Evolutionary conservation across 139 green algal genomes (phyloP), one percentile per base, ranked within the genome.

Genomic region (Eudorina sp.): DNA sequence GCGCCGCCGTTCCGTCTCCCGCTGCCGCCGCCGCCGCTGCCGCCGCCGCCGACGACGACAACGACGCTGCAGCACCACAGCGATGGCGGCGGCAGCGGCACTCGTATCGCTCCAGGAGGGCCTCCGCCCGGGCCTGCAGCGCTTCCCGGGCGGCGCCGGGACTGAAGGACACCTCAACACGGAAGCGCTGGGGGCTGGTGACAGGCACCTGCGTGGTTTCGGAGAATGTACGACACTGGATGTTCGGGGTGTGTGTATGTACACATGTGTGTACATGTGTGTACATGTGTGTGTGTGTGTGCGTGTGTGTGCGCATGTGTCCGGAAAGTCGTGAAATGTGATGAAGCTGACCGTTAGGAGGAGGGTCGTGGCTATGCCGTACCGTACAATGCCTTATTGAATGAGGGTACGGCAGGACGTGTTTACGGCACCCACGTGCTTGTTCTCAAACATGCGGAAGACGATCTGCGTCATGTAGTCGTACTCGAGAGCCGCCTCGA

Each of bases 391-490:
- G n/a, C n/a, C n/a, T n/a, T n/a, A n/a, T n/a, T n/a, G n/a, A n/a
- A n/a, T n/a, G n/a, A n/a, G n/a, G n/a, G n/a, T n/a, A n/a, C n/a
- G n/a, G n/a, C n/a, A n/a, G n/a, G n/a, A n/a, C n/a, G n/a, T n/a
- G n/a, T n/a, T n/a, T n/a, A 53, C 13, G 5, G 3, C 38, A 72
- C 80, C 48, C 86, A 98, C 95, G 53, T 94, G 84, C 82, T 95
- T 97, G 90, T 98, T 97, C 85, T 99, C 97, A 88, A 97, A 99
- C 96, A 99, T 98, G 66, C 96, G 93, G 76, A 99, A 95, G 40
- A 99, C 97, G 76, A 99, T 95, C 79, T 99, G 97, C 0, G 97
- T 99, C 70, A 99, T 92, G 94, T 99, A 99, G 92, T 99, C 98
- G 70, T 98, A 93, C 92, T 98, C 97, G 7, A 90, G 87, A 27